phyloP scores from a whole-genome alignment of 768 basidiomycete genomes.

The Fomitopsis pulvina region DNA sequence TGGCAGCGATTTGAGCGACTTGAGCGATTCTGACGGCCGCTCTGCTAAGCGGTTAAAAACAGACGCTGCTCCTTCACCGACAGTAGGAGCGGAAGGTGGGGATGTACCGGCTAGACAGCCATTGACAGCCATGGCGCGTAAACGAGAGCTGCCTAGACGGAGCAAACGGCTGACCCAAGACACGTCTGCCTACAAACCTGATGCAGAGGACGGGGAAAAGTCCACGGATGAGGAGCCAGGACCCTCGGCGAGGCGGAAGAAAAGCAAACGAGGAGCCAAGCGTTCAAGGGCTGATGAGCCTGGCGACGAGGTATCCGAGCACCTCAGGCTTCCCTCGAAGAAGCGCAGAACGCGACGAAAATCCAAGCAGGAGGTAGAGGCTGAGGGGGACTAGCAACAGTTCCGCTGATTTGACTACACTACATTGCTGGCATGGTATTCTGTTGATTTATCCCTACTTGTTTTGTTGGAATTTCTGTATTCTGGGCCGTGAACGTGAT shows the following conservation, averaged over 20 bases:
- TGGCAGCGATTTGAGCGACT: conserved; percentile 14
- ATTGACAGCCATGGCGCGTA: background rate
- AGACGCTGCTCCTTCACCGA: background rate
- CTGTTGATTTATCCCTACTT: no score
- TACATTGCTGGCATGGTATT: no score
- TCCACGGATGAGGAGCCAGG: conserved; percentile 20
- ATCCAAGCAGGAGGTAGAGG: background rate
- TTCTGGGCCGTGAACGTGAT: no score
- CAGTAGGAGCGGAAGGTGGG: background rate
- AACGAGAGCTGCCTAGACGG: conserved; percentile 9
- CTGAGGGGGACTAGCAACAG: background rate
- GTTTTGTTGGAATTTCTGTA: no score
- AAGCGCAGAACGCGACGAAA: background rate
- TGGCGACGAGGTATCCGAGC: background rate
- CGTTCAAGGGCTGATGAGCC: background rate
- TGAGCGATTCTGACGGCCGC: conserved; percentile 8
- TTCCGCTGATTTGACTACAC: no score
- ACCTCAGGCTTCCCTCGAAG: background rate
- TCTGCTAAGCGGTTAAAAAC: conserved; percentile 3
- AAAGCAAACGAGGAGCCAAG: conserved; percentile 3
- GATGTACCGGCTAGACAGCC: background rate
- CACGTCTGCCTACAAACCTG: conserved; percentile 32
- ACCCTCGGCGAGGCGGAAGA: background rate
- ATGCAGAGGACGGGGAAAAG: conserved; percentile 19
- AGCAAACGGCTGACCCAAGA: conserved; percentile 29